These are phyloP conservation scores for Microcos paniculata DNA, from an alignment of 345 rosid species.

Conservation along the genomic window DNA sequence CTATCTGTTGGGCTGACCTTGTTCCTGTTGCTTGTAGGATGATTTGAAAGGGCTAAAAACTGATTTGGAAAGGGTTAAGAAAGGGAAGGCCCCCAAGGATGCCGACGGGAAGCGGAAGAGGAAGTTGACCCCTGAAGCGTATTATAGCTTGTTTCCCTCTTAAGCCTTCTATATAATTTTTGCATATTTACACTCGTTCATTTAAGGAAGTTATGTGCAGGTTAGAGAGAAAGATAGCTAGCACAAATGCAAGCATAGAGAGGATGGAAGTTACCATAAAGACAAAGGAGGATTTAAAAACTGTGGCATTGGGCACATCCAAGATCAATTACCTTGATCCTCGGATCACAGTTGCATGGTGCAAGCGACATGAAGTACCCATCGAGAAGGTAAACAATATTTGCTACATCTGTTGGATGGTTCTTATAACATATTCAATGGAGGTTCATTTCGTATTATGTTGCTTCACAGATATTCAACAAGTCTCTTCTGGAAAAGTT, in stretches of 20 bases:
- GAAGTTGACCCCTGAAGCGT: conserved; percentile 80
- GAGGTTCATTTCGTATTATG: neutral
- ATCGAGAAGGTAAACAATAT: conserved; percentile 81
- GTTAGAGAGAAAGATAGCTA: conserved; percentile 67
- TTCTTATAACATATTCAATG: neutral
- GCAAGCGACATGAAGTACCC: conserved; percentile 97
- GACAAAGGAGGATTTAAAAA: conserved; percentile 87
- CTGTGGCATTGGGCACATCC: conserved; percentile 93
- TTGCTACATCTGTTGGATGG: neutral
- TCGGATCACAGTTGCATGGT: conserved; percentile 98
- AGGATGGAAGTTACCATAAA: conserved; percentile 69
- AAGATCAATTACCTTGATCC: conserved; percentile 97
- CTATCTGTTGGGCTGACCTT: conserved; percentile 16
- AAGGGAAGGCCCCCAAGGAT: conserved; percentile 90
- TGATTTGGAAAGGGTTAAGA: conserved; percentile 81
- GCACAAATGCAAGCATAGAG: conserved; percentile 64
- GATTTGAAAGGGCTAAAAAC: conserved; percentile 59
- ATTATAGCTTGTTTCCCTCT: conserved; percentile 30
- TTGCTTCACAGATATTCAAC: conserved; percentile 68
- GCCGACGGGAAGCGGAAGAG: conserved; percentile 84
- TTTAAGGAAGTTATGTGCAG: conserved; percentile 39
- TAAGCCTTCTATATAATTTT: neutral
- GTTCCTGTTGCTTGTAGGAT: conserved; percentile 39
- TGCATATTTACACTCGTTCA: neutral
- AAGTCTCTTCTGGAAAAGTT: conserved; percentile 91